Evolutionary conservation across 495 filamentous ascomycete species (phyloP), one percentile per base, ranked within the genome.

Genomic region (Entonaema liquescens): DNA sequence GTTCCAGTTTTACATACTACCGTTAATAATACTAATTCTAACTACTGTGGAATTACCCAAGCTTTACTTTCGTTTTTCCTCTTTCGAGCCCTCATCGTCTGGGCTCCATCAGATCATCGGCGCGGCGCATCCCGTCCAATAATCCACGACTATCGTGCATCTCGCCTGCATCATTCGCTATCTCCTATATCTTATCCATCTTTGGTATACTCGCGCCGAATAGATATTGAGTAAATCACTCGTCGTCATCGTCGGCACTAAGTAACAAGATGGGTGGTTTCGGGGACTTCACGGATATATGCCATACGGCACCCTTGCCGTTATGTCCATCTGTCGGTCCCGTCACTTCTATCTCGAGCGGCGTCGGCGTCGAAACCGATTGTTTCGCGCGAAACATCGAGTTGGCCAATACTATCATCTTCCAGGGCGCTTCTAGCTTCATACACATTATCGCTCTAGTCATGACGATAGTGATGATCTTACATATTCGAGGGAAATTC

Each of bases 371-470:
- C 70, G 91, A 97, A 76, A 87, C 95, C 58, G 88, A 89, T 76
- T 99, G 95, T 83, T 98, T 94, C 83, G 92, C 95, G 69, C 90
- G 95, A 53, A 96, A 94, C 76, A 93, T 99, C 77, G 94, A 97
- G 78, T 79, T 98, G 71, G 95, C 95, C 67, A 99, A 99, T 79
- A 98, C 95, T 9, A 92, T 98, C 80, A 98, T 99, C 72, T 99
- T 99, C 78, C 89, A 98, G 80, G 93, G 92, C 77, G 95, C 94
- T 13, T 89, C 93, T 19, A 92, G 90, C 57, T 95, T 95, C 77
- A 90, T 95, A 81, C 95, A 99, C 79, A 98, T 99, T 70, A 85
- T 93, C 57, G 93, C 96, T 4, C 82, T 99, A 47, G 83, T 86
- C 66, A 98, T 98, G 95, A 95, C 93, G 6, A 90, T 92, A 7